Evolutionary conservation across 2,329 filamentous ascomycete genomes (phyloP).

Genomic region (Trichoderma simmonsii): DNA sequence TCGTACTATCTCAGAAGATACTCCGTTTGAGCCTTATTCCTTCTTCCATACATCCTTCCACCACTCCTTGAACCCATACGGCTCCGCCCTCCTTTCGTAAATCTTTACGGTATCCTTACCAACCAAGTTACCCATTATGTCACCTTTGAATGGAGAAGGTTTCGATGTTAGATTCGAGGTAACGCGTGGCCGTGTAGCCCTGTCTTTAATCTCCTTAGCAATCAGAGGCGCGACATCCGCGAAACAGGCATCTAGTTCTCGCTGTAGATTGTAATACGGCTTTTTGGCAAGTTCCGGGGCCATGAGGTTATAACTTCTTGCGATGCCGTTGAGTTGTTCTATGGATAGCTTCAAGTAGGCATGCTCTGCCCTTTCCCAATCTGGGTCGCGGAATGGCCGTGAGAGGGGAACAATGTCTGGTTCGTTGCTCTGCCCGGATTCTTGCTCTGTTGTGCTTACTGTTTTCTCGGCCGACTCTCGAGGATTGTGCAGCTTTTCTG

Average conservation of each 20-base stretch:
- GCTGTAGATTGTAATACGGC: conserved; percentile 79
- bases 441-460: background rate
- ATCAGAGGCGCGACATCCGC: conserved; percentile 80
- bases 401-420: conserved; percentile 29
- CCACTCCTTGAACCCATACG: conserved; percentile 85
- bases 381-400: conserved; percentile 71
- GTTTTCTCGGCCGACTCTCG: conserved; percentile 30
- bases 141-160: conserved; percentile 30
- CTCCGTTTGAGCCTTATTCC: background rate
- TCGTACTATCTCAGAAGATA: background rate
- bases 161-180: conserved; percentile 30
- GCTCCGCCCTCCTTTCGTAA: conserved; percentile 66
- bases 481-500: conserved; percentile 67
- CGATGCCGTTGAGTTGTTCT: conserved; percentile 71
- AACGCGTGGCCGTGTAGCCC: conserved; percentile 51
- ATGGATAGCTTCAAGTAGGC: conserved; percentile 76
- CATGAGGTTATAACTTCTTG: conserved; percentile 91
- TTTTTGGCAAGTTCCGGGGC: conserved; percentile 90
- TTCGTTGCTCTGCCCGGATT: background rate
- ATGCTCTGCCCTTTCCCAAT: conserved; percentile 70
- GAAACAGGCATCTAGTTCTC: conserved; percentile 78
- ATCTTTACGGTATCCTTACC: conserved; percentile 50
- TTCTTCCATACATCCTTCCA: conserved; percentile 74
- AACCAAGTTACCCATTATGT: conserved; percentile 58
- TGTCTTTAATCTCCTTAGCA: conserved; percentile 66